Base-by-base conservation (phyloP, 805 yeast species). In the Ogataea kodamae region DNA sequence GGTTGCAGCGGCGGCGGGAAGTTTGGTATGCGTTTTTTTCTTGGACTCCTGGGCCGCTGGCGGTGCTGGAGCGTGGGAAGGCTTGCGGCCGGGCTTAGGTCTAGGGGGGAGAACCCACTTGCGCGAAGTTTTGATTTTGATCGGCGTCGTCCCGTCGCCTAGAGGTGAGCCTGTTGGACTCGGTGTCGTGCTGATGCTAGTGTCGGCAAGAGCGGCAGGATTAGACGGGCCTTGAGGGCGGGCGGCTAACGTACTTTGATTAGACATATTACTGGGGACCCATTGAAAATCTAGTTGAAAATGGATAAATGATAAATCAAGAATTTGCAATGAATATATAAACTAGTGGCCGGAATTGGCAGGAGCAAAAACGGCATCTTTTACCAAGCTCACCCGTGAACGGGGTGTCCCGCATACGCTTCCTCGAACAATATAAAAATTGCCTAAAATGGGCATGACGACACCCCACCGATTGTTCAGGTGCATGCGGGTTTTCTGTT, bases 81-180 rank as follows among this genome's bases (percentile, higher is more conserved):
- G 78, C 45, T 74, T 75, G 31, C 79, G 61, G 13, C 83, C 84
- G 0, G 84, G 83, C 45, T 83, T 80, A 16, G 94, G 92, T 45
- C 92, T 67, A 8, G 94, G 94, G 3, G 94, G 95, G 18, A 83
- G 62, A 6, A 81, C 88, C 89, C 92, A 86, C 51, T 76, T 78
- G 51, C 81, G 81, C 32, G 88, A 80, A 1, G 90, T 79, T 47
- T 69, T 75, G 35, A 70, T 67, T 29, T 51, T 54, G 24, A 55
- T 52, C 3, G 52, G 45, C 2, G 46, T 37, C 22, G 34, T 37
- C n/a, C 12, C 20, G 18, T 22, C 26, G 24, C 29, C 17, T 12
- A 26, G 37, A 6, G 43, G 39, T 15, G 46, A 40, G 9, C 39
- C 26, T 15, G 39, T 39, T 4, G 39, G 36, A 13, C 36, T 23